Evolutionary conservation across 208 protist genomes (phyloP).

Genomic region (Herpetomonas samuelpessoai): DNA sequence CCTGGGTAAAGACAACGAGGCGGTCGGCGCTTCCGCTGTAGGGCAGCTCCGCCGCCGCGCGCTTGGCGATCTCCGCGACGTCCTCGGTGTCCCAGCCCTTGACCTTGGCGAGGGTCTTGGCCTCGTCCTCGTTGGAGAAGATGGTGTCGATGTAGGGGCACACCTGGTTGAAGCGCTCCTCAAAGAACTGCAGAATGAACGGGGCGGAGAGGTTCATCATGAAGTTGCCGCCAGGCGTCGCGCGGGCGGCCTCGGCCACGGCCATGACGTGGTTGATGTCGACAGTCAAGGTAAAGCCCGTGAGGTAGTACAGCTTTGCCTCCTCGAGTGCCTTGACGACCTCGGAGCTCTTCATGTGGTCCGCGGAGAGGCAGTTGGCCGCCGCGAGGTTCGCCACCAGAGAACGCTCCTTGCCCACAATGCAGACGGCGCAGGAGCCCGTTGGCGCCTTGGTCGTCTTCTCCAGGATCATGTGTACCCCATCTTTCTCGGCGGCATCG

Average conservation of each 20-base stretch:
- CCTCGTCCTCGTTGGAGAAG: conserved; percentile 97
- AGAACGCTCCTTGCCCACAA: conserved; percentile 93
- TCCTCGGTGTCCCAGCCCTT: conserved; percentile 76
- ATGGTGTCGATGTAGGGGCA: conserved; percentile 95
- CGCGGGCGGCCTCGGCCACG: conserved; percentile 89
- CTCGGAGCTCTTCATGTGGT: conserved; percentile 80
- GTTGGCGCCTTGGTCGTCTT: conserved; percentile 88
- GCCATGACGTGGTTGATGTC: conserved; percentile 88
- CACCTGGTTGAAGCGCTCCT: conserved; percentile 75
- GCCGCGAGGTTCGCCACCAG: conserved; percentile 97
- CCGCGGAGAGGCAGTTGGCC: conserved; percentile 93
- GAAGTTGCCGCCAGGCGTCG: conserved; percentile 80
- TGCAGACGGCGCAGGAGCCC: conserved; percentile 97
- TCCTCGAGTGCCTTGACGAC: conserved; percentile 51
- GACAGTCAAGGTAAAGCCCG: conserved; percentile 97
- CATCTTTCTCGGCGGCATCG: conserved; percentile 83
- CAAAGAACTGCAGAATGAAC: conserved; percentile 97
- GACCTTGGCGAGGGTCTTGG: conserved; percentile 65
- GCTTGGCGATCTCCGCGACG: conserved; percentile 77
- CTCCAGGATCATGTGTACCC: conserved; percentile 86
- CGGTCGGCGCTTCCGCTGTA: conserved; percentile 84
- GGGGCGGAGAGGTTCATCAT: conserved; percentile 96
- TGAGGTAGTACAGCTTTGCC: conserved; percentile 90
- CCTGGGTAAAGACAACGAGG: conserved; percentile 96
- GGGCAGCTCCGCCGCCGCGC: conserved; percentile 60